These are phyloP conservation scores for Barnettozyma vustinii DNA, from an alignment of 805 yeast species.

Conservation along the genomic window DNA sequence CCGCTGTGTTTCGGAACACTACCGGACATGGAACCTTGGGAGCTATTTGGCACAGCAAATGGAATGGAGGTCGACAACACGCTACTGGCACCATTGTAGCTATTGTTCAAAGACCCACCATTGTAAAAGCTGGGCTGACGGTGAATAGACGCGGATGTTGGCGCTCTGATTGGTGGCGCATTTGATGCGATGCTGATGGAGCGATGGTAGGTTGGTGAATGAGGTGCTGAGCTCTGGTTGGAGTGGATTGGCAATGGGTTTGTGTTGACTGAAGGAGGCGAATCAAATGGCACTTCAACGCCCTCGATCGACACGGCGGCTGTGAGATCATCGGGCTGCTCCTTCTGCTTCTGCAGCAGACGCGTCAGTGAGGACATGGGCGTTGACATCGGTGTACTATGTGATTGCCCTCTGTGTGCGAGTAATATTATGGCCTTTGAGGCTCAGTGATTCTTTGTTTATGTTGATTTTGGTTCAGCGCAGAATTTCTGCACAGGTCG, in stretches of 20 bases:
- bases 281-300: conserved; percentile 19
- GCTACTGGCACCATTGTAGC: conserved; percentile 12
- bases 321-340: conserved; percentile 14
- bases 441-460: neutral
- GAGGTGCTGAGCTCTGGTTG: conserved; percentile 1
- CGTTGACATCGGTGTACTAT: neutral
- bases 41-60: conserved; percentile 20
- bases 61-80: conserved; percentile 21
- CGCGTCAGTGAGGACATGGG: conserved; percentile 26
- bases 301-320: conserved; percentile 27
- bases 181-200: conserved; percentile 11
- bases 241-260: conserved; percentile 1
- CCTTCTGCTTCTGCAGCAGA: conserved; percentile 21
- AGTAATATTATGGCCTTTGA: neutral
- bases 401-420: neutral
- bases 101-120: conserved; percentile 8
- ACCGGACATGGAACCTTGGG: neutral
- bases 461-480: neutral
- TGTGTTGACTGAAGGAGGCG: neutral
- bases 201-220: conserved; percentile 1
- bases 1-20: conserved; percentile 32
- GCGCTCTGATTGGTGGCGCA: conserved; percentile 28
- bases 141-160: conserved; percentile 24
- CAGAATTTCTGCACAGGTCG: neutral
- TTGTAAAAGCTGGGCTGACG: conserved; percentile 21